Base-by-base conservation (phyloP, 257 asterid genomes). In the Fraxinus americana region DNA sequence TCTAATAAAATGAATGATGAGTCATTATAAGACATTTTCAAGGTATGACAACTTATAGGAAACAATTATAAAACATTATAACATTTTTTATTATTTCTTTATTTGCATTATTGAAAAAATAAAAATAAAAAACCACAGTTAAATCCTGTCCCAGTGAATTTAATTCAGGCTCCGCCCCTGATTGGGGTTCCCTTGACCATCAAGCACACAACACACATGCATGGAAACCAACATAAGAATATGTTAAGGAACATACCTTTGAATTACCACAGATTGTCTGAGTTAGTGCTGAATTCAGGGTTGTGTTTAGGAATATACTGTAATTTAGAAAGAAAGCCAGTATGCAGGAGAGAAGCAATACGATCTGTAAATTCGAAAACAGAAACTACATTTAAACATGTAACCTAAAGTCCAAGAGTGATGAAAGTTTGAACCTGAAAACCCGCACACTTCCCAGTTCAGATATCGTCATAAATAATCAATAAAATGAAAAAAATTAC, bases 181-280 rank as follows among this genome's bases (percentile, higher is more conserved):
- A 43, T 43, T 43, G 16, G 16, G 50, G 50, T 10, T 10, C 4
- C 16, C 43, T 1, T 38, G 9, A 8, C 2, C 10, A 38, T 38
- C 52, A 43, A 43, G 52, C 52, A 43, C 52, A 43, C 16, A 48
- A 16, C 59, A 4, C 52, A 45, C 54, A 48, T 48, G n/a, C 21
- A 48, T 48, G 59, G 59, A 48, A 48, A 72, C 61, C 11, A 32
- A 23, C 48, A 34, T 2, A 54, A 67, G 13, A 72, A 39, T 73
- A 39, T 73, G 30, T 41, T 25, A 67, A 69, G 27, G 76, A 65
- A 85, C 90, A 29, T 80, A 93, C 99, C 99, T 95, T 95, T 87
- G 93, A 77, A 85, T 95, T 95, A 61, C 98, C 97, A 54, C 99
- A 95, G 75, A 95, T 90, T 67, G 99, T 91, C 92, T 95, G 98